Conservation (phyloP, 495 filamentous ascomycete genomes). For the Penicillium longicatenatum region DNA sequence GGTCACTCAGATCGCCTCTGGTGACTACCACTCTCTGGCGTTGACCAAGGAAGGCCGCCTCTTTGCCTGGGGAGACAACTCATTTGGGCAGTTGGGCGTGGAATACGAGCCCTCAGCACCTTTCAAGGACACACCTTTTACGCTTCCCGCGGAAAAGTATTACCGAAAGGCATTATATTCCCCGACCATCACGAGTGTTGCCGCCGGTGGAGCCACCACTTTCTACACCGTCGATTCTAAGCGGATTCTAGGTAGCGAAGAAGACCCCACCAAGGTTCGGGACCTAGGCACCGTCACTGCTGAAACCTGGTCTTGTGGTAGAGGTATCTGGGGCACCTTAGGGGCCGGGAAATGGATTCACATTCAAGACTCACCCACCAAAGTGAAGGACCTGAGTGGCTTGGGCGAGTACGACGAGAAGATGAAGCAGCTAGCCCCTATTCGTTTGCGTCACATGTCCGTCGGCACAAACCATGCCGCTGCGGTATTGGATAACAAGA, state of each 20-base stretch:
- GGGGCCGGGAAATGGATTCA: slow-evolving; percentile 93
- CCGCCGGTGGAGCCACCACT: slow-evolving; percentile 81
- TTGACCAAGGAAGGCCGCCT: slow-evolving; percentile 72
- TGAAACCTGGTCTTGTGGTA: slow-evolving; percentile 84
- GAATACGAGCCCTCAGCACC: slow-evolving; percentile 61
- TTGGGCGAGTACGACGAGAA: slow-evolving; percentile 84
- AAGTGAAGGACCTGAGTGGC: slow-evolving; percentile 80
- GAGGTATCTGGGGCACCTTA: slow-evolving; percentile 79
- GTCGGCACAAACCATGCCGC: slow-evolving; percentile 78
- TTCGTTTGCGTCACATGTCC: slow-evolving; percentile 68
- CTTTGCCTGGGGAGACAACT: slow-evolving; percentile 92
- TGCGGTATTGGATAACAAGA: slow-evolving; percentile 79
- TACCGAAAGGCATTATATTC: slow-evolving; percentile 63
- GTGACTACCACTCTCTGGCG: slow-evolving; percentile 83
- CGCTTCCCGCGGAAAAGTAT: slow-evolving; percentile 65
- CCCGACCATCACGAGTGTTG: slow-evolving; percentile 68
- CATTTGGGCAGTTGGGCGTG: slow-evolving; percentile 81
- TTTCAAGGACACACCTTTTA: slow-evolving; percentile 67
- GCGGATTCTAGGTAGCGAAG: slow-evolving; percentile 48
- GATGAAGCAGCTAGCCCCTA: slow-evolving; percentile 66
- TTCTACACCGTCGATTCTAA: slow-evolving; percentile 85
- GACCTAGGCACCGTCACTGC: slow-evolving; percentile 59
- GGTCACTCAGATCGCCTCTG: slow-evolving; percentile 73
- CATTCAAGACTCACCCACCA: slow-evolving; percentile 72
- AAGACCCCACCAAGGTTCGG: slow-evolving; percentile 39